phyloP scores from a whole-genome alignment of 2,329 filamentous ascomycete genomes.

The Alternaria hordeiaustralica region DNA sequence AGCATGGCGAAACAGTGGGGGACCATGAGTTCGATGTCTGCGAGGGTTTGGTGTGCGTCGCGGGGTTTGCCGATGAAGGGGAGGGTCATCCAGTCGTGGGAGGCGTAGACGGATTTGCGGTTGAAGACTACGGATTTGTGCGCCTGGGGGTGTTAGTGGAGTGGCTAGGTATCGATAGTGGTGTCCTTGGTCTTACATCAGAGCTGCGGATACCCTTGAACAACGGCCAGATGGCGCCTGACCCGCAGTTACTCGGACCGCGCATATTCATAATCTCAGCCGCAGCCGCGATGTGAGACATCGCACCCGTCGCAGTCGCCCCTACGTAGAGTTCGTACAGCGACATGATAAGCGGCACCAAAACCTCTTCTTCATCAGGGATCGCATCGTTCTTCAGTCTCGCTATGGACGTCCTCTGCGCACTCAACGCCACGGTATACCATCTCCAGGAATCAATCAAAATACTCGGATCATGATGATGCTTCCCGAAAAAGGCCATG shows the following conservation, averaged over 20 bases:
- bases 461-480: conserved; percentile 37
- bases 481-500: conserved; percentile 43
- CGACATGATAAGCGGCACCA: conserved; percentile 38
- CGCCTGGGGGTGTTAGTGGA: conserved; percentile 26
- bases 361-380: conserved; percentile 37
- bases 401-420: conserved; percentile 31
- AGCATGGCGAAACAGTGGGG: conserved; percentile 29
- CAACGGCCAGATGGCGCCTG: conserved; percentile 28
- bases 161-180: not conserved
- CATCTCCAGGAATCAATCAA: conserved; percentile 42
- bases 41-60: conserved; percentile 34
- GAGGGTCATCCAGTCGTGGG: conserved; percentile 37
- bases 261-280: conserved; percentile 41
- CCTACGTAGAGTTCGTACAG: conserved; percentile 42
- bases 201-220: conserved; percentile 40
- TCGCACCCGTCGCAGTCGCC: conserved; percentile 34
- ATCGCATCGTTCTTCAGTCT: conserved; percentile 22
- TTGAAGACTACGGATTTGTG: conserved; percentile 37
- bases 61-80: conserved; percentile 32
- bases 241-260: conserved; percentile 35
- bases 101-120: conserved; percentile 34
- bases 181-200: conserved; percentile 26
- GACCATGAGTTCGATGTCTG: conserved; percentile 37
- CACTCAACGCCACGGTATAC: conserved; percentile 39
- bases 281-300: conserved; percentile 38